Evolutionary conservation across 306 rosid species (phyloP).

Genomic region (Hippophae tibetana): DNA sequence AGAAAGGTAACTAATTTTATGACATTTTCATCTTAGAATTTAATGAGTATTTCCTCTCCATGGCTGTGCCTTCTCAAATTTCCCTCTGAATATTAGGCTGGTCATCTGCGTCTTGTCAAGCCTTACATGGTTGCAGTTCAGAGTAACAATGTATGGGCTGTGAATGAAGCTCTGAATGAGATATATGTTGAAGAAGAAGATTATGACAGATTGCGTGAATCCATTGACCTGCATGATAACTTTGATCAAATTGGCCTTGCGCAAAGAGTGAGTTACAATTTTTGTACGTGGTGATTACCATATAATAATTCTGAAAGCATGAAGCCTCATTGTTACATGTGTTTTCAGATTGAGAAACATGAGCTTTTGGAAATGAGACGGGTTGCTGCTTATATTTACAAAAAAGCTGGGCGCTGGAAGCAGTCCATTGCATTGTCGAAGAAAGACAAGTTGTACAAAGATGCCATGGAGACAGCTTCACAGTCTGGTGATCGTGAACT

Average conservation of each 20-base stretch:
- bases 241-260: slow-evolving; percentile 98
- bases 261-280: slow-evolving; percentile 59
- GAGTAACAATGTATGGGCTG: slow-evolving; percentile 96
- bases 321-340: slow-evolving; percentile 20
- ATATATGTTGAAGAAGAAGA: slow-evolving; percentile 98
- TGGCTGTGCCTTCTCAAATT: background rate
- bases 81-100: slow-evolving; percentile 49
- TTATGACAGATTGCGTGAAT: slow-evolving; percentile 93
- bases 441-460: slow-evolving; percentile 98
- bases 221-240: slow-evolving; percentile 97
- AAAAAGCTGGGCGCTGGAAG: slow-evolving; percentile 99
- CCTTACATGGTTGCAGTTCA: slow-evolving; percentile 99
- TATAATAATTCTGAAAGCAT: slow-evolving; percentile 11
- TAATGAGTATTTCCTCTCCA: background rate
- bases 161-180: slow-evolving; percentile 94
- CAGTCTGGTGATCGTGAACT: slow-evolving; percentile 99
- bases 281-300: slow-evolving; percentile 4
- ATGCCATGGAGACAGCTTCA: slow-evolving; percentile 98
- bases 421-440: slow-evolving; percentile 96
- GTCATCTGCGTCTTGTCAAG: slow-evolving; percentile 91
- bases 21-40: slow-evolving; percentile 9
- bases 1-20: slow-evolving; percentile 52
- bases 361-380: slow-evolving; percentile 99
- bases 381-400: slow-evolving; percentile 96
- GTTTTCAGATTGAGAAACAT: slow-evolving; percentile 84